These are phyloP conservation scores for Massarina eburnea DNA, from an alignment of 2,329 filamentous ascomycete species.

Conservation along the genomic window DNA sequence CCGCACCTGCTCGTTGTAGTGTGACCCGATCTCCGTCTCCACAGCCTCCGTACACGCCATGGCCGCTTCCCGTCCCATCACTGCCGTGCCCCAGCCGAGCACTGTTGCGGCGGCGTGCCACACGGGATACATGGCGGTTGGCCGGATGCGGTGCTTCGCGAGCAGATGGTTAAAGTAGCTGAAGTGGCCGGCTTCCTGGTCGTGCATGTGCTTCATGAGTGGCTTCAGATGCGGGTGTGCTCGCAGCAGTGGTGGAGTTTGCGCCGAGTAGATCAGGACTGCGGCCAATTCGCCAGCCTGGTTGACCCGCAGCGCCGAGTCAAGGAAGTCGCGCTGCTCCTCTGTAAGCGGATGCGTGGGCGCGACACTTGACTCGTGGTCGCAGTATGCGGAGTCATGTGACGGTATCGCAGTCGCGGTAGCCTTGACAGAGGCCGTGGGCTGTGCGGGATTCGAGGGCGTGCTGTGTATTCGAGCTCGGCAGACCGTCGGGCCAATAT, in stretches of 20 bases:
- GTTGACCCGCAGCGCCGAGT: constrained; percentile 76
- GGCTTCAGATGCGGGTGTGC: constrained; percentile 85
- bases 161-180: constrained; percentile 81
- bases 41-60: constrained; percentile 99
- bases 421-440: constrained; percentile 5
- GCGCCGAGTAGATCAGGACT: constrained; percentile 87
- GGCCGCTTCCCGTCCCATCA: constrained; percentile 87
- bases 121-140: constrained; percentile 87
- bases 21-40: constrained; percentile 94
- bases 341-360: constrained; percentile 30
- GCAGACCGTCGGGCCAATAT: constrained; percentile 12
- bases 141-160: constrained; percentile 83
- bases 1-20: constrained; percentile 92
- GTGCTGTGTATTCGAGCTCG: constrained; percentile 9
- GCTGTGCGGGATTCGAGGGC: constrained; percentile 4
- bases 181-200: constrained; percentile 89
- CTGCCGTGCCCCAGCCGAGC: constrained; percentile 84
- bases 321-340: constrained; percentile 41
- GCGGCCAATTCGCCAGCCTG: constrained; percentile 97
- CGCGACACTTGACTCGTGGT: constrained; percentile 6
- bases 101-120: constrained; percentile 81
- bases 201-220: constrained; percentile 97
- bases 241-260: constrained; percentile 77
- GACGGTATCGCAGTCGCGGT: constrained; percentile 11
- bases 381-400: constrained; percentile 5